Base-by-base conservation (phyloP, 768 basidiomycete genomes). In the Dacryopinax primogenitus region DNA sequence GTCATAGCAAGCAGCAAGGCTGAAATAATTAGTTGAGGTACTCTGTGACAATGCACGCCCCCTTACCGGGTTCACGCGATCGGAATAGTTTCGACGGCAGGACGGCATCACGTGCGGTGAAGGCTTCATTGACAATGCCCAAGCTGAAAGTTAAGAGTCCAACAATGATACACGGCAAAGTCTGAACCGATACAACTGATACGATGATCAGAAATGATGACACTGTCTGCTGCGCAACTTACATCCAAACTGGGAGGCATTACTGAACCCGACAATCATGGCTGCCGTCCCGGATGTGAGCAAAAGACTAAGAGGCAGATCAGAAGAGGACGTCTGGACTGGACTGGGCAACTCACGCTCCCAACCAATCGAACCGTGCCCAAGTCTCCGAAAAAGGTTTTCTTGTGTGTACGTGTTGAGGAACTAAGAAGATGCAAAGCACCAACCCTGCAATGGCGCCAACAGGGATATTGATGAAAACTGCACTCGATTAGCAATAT, bases 401-500 rank as follows among this genome's bases (percentile, higher is more conserved):
- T 66, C 65, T 26, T 21, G 32, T 28, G 26, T 47, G 33, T 3
- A 64, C 63, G 34, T 21, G 62, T 30, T 28, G 64, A 33, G 23
- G 35, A 16, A 23, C 39, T 47, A 61, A 37, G 66, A 39, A 67
- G 64, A 21, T 47, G 21, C 73, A 72, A 23, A 91, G 76, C 9
- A 89, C 78, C 11, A 82, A 65, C 66, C 81, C 79, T 23, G 86
- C 85, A 28, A 84, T 67, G 30, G 82, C 71, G 72, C 86, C 88
- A 64, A 92, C 77, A 21, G 90, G 90, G 58, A 92, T 78, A 75
- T 92, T 92, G 73, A 92, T 79, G 73, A 84, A 91, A 74, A 92
- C 90, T 92, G 73, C 23, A 32, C 2, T 66, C 47, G n/a, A 37
- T 51, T 47, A 36, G 15, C 37, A 64, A 45, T 58, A 32, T 62